These are phyloP conservation scores for Reutealis trisperma DNA, from an alignment of 345 rosid species.

Conservation along the genomic window DNA sequence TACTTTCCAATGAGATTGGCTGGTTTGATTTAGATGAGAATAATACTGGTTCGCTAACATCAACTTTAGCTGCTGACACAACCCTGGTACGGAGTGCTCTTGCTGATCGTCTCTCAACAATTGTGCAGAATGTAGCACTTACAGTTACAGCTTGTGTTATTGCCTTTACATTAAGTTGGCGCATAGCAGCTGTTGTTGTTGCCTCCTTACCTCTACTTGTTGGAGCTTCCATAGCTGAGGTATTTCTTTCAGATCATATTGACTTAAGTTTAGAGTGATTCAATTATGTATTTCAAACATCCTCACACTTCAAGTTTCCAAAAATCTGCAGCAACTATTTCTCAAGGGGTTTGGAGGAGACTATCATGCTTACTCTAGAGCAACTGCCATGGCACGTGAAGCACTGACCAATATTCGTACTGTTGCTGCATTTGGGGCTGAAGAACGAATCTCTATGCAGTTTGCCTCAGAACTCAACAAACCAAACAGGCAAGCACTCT, in stretches of 20 bases:
- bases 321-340: constrained; percentile 61
- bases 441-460: constrained; percentile 48
- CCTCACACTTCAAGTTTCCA: background rate
- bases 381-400: constrained; percentile 71
- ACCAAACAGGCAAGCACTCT: constrained; percentile 58
- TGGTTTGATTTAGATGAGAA: constrained; percentile 92
- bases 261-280: background rate
- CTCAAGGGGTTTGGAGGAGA: constrained; percentile 85
- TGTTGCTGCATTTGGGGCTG: constrained; percentile 71
- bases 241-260: constrained; percentile 25
- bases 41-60: constrained; percentile 60
- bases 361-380: constrained; percentile 57
- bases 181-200: constrained; percentile 68
- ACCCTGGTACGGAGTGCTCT: constrained; percentile 72
- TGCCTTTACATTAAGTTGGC: constrained; percentile 75
- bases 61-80: constrained; percentile 79
- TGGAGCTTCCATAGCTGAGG: constrained; percentile 76
- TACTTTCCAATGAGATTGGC: constrained; percentile 76
- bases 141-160: constrained; percentile 67
- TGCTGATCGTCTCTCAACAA: constrained; percentile 79
- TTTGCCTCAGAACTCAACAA: constrained; percentile 56
- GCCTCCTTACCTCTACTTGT: constrained; percentile 79
- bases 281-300: background rate
- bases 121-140: constrained; percentile 77
- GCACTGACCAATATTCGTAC: constrained; percentile 71